These are phyloP conservation scores for Ascochyta clinopodiicola DNA, from an alignment of 2,329 filamentous ascomycete species.

Conservation along the genomic window DNA sequence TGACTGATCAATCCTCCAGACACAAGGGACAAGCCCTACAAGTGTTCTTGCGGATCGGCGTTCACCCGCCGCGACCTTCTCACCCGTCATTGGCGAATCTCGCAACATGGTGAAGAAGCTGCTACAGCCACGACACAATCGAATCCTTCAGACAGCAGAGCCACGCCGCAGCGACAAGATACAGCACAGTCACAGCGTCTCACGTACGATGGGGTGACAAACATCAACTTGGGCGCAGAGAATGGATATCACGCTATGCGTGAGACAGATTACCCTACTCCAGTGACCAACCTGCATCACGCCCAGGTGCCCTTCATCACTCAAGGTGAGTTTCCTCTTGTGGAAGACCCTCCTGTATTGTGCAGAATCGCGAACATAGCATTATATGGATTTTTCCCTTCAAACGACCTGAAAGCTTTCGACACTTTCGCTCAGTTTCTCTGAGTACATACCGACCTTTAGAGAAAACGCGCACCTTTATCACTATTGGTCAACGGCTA, in stretches of 20 bases:
- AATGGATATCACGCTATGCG: neutral
- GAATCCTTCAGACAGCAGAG: constrained; percentile 8
- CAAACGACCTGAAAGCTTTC: too few species aligned
- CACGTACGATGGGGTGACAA: neutral
- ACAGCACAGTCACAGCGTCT: neutral
- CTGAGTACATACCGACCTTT: too few species aligned
- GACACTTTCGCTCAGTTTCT: too few species aligned
- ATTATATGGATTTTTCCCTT: too few species aligned
- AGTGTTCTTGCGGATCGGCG: constrained; percentile 35
- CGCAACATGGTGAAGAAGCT: constrained; percentile 27
- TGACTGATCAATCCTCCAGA: constrained; percentile 28
- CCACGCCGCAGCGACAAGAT: neutral
- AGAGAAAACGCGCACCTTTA: too few species aligned
- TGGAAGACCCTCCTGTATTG: neutral
- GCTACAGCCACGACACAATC: constrained; percentile 5
- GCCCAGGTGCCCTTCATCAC: constrained; percentile 22
- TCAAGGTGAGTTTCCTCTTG: constrained; percentile 13
- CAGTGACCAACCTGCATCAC: constrained; percentile 18
- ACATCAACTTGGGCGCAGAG: neutral
- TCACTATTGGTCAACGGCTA: neutral
- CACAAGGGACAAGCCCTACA: constrained; percentile 41
- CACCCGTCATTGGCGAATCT: constrained; percentile 41
- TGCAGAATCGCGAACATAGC: too few species aligned
- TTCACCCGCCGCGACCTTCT: constrained; percentile 41
- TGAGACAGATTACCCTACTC: constrained; percentile 18